Conservation (phyloP, 1,139 yeast species). For the Taiozyma sp. region DNA sequence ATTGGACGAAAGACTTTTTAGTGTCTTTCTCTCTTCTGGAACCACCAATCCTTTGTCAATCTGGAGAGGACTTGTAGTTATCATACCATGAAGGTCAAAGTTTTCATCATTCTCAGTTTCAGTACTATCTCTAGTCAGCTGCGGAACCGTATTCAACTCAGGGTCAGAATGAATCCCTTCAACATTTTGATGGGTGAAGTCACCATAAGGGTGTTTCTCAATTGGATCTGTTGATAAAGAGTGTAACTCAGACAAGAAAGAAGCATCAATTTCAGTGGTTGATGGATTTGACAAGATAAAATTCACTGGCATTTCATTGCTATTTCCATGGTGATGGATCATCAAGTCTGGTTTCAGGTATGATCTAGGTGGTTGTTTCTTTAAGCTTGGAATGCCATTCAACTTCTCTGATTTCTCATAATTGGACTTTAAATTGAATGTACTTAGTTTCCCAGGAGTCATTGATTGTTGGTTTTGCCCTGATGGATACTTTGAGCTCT, state of each 20-base stretch:
- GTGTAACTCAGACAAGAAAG: conserved; percentile 2
- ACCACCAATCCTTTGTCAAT: not conserved
- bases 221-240: not conserved
- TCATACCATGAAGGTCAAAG: not conserved
- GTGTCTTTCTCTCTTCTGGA: not conserved
- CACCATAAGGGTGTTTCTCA: not conserved
- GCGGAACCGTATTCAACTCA: conserved; percentile 6
- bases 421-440: not conserved
- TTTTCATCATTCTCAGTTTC: conserved; percentile 16
- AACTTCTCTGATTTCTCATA: conserved; percentile 8
- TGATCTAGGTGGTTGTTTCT: not conserved
- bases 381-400: conserved; percentile 7
- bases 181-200: not conserved
- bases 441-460: not conserved
- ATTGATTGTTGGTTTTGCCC: not conserved
- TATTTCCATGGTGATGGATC: not conserved
- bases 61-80: conserved; percentile 1
- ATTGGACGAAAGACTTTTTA: not conserved
- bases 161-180: not conserved
- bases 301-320: not conserved
- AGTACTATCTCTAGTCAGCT: conserved; percentile 11
- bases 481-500: not conserved
- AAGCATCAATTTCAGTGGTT: conserved; percentile 1
- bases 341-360: not conserved
- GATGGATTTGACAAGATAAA: not conserved